phyloP scores from a whole-genome alignment of 345 rosid genomes.

The Xanthoceras sorbifolium region DNA sequence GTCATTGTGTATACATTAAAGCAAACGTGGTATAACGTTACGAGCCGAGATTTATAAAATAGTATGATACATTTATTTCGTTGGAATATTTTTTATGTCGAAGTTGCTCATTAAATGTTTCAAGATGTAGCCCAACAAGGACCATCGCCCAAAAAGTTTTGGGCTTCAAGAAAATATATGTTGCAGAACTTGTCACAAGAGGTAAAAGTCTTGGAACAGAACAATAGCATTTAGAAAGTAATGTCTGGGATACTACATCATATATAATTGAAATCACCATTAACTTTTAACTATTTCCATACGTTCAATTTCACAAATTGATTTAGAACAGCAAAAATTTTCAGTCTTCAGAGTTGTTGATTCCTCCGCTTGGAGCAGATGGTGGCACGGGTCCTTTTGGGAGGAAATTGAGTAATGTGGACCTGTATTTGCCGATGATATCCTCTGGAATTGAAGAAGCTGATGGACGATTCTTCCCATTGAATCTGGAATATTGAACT shows the following conservation, averaged over 20 bases:
- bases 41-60: too few relatives aligned
- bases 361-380: constrained; percentile 37
- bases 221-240: too few relatives aligned
- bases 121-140: background rate
- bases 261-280: background rate
- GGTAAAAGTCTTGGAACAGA: too few relatives aligned
- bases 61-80: too few relatives aligned
- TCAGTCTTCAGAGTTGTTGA: constrained; percentile 24
- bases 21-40: too few relatives aligned
- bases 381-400: constrained; percentile 34
- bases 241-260: background rate
- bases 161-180: too few relatives aligned
- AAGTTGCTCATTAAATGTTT: background rate
- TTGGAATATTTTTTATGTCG: too few relatives aligned
- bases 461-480: background rate
- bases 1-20: too few relatives aligned
- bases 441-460: background rate
- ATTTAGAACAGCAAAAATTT: background rate
- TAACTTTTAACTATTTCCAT: background rate
- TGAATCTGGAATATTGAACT: background rate
- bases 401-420: constrained; percentile 31
- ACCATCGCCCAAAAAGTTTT: background rate
- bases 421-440: background rate
- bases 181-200: too few relatives aligned
- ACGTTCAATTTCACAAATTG: background rate